Evolutionary conservation across 257 asterid genomes (phyloP), one percentile per base, ranked within the genome.

Genomic region (Ilex asprella): DNA sequence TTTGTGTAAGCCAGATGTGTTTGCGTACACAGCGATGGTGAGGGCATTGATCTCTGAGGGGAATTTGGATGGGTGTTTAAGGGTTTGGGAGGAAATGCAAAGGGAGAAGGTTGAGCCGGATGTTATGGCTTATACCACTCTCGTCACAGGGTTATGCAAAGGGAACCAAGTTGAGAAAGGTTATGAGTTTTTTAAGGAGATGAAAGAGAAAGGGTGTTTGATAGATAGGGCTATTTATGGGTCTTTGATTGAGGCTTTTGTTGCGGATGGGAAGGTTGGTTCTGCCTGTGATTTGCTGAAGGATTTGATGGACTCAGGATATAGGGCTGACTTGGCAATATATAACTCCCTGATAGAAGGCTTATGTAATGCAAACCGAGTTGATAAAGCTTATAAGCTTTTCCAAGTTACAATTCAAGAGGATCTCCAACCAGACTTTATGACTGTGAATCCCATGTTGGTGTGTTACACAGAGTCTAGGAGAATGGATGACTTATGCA

Each of bases 21-120:
- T 93, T 79, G 99, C 97, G 2, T 93, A 93, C 79, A 93, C 99
- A 16, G 96, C 99, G 62, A 85, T 89, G 87, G 74, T 89, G 21
- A 93, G 84, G 75, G 72, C 85, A 68, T 67, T 93, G 78, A 79
- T 79, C 67, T 78, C 88, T 2, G 79, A 76, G 81, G 84, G 85
- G 62, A 78, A 87, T 73, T 71, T 93, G 67, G 92, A 93, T 63
- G 88, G 84, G 47, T 85, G 99, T 78, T 79, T 86, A 71, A 78
- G 41, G 72, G 76, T 93, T 60, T 93, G 99, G 99, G 79, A 84
- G 67, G 92, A 89, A 67, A 93, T 93, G 97, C 59, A 59, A 41
- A 77, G 58, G 75, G 99, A 93, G 65, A 71, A 75, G 15, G 74
- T 89, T 61, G 88, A 83, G 59, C 96, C 99, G 12, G 99, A 93